Evolutionary conservation across 2,329 filamentous ascomycete species (phyloP).

Genomic region (Nothophoma quercina): DNA sequence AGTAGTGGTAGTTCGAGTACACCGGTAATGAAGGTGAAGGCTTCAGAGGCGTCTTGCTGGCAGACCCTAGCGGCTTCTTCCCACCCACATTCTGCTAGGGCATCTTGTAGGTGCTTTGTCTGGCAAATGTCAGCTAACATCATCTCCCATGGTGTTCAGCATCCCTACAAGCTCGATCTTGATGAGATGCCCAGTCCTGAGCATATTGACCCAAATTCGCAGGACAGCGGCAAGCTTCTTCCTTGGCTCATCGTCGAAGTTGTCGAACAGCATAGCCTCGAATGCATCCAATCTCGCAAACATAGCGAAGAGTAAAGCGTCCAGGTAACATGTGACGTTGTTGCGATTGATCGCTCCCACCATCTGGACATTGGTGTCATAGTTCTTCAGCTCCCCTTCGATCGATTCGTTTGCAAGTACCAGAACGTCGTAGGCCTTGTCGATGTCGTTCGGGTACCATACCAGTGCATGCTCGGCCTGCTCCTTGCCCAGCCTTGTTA

Average conservation of each 20-base stretch:
- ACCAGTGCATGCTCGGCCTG: constrained; percentile 70
- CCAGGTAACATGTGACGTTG: constrained; percentile 92
- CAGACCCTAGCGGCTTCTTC: constrained; percentile 75
- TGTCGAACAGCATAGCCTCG: constrained; percentile 87
- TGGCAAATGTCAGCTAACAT: constrained; percentile 46
- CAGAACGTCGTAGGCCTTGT: constrained; percentile 79
- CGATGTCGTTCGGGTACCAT: constrained; percentile 72
- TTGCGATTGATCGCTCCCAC: constrained; percentile 86
- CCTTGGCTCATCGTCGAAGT: constrained; percentile 75
- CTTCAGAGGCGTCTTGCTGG: constrained; percentile 95
- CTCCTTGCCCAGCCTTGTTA: constrained; percentile 63
- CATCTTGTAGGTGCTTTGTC: constrained; percentile 83
- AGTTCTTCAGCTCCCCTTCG: constrained; percentile 78
- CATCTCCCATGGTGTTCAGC: background rate
- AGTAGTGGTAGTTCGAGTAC: constrained; percentile 86
- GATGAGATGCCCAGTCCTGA: constrained; percentile 85
- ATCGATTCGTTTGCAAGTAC: constrained; percentile 81
- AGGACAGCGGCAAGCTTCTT: constrained; percentile 79
- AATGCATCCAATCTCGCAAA: constrained; percentile 90
- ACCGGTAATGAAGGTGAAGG: constrained; percentile 93
- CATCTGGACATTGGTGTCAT: constrained; percentile 74
- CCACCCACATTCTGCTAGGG: constrained; percentile 88
- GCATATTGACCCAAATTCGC: constrained; percentile 90
- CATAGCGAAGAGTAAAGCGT: constrained; percentile 93
- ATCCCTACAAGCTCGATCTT: constrained; percentile 77